Evolutionary conservation across 768 basidiomycete genomes (phyloP), one percentile per base, ranked within the genome.

Genomic region (Lyophyllum atratum): DNA sequence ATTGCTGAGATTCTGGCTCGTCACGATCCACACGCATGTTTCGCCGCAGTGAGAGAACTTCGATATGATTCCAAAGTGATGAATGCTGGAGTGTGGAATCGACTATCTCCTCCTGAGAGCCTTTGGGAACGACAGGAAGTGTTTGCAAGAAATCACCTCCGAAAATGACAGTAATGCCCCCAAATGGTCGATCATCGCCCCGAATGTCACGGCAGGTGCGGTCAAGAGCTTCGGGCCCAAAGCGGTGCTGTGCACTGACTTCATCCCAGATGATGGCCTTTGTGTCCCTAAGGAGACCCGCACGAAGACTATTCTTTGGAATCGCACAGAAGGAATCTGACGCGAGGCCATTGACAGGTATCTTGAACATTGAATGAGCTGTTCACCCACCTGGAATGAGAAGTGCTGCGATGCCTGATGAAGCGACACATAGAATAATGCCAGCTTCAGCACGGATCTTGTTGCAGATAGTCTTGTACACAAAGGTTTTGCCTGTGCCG

Each of bases 81-180:
- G 78, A 81, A 9, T 62, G 55, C 39, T 66, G 67, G 0, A 80
- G 58, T 7, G 65, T 66, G 0, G 72, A 74, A 49, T 25, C 56
- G 2, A 81, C 66, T 65, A 80, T 77, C 15, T 79, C 59, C 43
- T 67, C 69, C 51, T 70, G 40, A 25, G 67, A 60, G 1, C 77
- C 80, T 60, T 70, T 70, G 0, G 31, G 49, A 49, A 80, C 68
- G 0, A 82, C 73, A 34, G 79, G 79, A 1, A 82, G 68, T 2
- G 66, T 80, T 59, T 82, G 81, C 26, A 70, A 69, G 47, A 76
- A 81, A 62, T 82, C 78, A 1, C 78, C 80, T 49, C 74, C 76
- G 71, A 81, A 77, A 3, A 81, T 56, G 0, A 78, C 60, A 37
- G 73, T 71, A 7, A 79, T 59, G 10, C 76, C 77, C 31, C 74